Percentiles rank a stretch among this genome's conserved stretches.
Evolutionary conservation across 495 filamentous ascomycete species (phyloP).

Genomic region (Talaromyces nanjingensis): DNA sequence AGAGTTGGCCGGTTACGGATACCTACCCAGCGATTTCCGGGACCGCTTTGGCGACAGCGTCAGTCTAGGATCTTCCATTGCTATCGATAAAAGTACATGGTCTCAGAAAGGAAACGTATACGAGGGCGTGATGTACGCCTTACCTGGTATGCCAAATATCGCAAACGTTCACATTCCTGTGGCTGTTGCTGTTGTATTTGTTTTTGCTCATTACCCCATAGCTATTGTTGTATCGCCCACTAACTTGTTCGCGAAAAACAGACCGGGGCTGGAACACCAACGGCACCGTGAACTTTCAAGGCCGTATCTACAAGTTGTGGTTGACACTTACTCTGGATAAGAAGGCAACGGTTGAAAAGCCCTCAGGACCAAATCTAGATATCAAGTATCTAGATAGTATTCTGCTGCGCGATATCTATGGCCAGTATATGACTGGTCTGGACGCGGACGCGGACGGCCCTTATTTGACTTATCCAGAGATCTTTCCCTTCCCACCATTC

Average conservation of each 20-base stretch:
- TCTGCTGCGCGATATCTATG: slow-evolving; percentile 59
- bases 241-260: neutral
- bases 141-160: slow-evolving; percentile 46
- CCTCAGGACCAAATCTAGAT: slow-evolving; percentile 56
- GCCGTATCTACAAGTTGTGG: slow-evolving; percentile 65
- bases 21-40: slow-evolving; percentile 47
- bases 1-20: slow-evolving; percentile 65
- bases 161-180: neutral
- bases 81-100: slow-evolving; percentile 58
- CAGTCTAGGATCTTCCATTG: slow-evolving; percentile 61
- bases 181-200: neutral
- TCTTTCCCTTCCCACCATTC: slow-evolving; percentile 26
- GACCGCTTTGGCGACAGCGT: slow-evolving; percentile 74
- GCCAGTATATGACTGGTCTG: slow-evolving; percentile 63
- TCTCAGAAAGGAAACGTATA: slow-evolving; percentile 51
- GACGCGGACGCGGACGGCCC: slow-evolving; percentile 54
- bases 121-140: slow-evolving; percentile 53
- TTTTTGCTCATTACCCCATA: neutral
- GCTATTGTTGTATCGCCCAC: slow-evolving; percentile 1
- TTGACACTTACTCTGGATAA: slow-evolving; percentile 50
- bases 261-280: slow-evolving; percentile 52
- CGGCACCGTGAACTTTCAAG: slow-evolving; percentile 68
- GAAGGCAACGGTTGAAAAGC: slow-evolving; percentile 45
- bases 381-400: slow-evolving; percentile 63
- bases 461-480: slow-evolving; percentile 42